These are phyloP conservation scores for Onygenales sp. DNA, from an alignment of 2,329 filamentous ascomycete species.

Conservation along the genomic window DNA sequence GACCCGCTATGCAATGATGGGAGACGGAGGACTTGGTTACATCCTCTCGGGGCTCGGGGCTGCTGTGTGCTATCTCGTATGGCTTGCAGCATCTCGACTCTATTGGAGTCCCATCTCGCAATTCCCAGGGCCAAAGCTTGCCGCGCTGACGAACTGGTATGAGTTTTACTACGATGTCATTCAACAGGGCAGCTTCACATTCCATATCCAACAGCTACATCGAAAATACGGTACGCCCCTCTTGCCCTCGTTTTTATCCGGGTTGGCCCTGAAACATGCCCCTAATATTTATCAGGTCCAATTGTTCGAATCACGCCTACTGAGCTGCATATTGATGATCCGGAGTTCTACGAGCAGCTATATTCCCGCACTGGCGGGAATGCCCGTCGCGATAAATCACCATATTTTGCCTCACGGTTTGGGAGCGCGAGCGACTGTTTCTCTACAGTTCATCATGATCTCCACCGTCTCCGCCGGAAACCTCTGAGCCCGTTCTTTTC, in stretches of 20 bases:
- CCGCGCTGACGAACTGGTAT: slow-evolving; percentile 17
- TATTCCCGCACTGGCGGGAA: slow-evolving; percentile 13
- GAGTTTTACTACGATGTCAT: slow-evolving; percentile 21
- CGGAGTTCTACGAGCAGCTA: slow-evolving; percentile 15
- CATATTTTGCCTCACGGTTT: slow-evolving; percentile 7
- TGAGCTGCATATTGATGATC: slow-evolving; percentile 10
- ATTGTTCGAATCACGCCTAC: slow-evolving; percentile 11
- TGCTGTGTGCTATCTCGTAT: background rate
- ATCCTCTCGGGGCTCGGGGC: background rate
- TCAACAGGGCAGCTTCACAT: slow-evolving; percentile 15
- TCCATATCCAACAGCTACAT: slow-evolving; percentile 18
- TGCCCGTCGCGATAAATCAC: slow-evolving; percentile 12
- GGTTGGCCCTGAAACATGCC: slow-evolving; percentile 5
- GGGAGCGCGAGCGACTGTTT: slow-evolving; percentile 7
- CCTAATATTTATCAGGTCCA: slow-evolving; percentile 6
- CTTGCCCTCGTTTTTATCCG: slow-evolving; percentile 13
- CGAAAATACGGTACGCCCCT: slow-evolving; percentile 16
- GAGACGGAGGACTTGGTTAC: too few relatives aligned
- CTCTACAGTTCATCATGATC: slow-evolving; percentile 13
- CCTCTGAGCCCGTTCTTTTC: slow-evolving; percentile 16
- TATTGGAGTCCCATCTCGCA: slow-evolving; percentile 15
- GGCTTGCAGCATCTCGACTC: slow-evolving; percentile 12
- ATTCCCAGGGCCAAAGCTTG: slow-evolving; percentile 15
- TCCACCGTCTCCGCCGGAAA: slow-evolving; percentile 13
- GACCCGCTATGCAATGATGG: too few relatives aligned